Evolutionary conservation across 2,329 filamentous ascomycete species (phyloP), one percentile per base, ranked within the genome.

Genomic region (Aspergillus niger): DNA sequence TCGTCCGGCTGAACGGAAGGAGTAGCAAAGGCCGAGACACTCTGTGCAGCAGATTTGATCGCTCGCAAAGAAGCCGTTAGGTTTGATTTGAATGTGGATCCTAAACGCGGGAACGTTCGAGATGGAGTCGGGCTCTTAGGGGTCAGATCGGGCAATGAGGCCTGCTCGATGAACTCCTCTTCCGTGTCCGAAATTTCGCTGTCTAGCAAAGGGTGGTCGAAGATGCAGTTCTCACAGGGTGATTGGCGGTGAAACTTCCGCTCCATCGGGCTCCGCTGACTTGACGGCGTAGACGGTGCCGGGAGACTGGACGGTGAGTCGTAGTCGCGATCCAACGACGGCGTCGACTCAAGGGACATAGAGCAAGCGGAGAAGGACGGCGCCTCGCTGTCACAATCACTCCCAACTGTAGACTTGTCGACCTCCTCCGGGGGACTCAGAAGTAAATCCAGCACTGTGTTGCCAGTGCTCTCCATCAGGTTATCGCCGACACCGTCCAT

Each of bases 51-150:
- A 6, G 83, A 83, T 72, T 85, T 87, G 54, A 89, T 80, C 3
- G 84, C 85, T 62, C 85, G 83, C 20, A 89, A 72, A 0, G 86
- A 88, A 2, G 85, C 83, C 0, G 86, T 88, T 47, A 89, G 76
- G 62, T 88, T 88, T 0, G 86, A 89, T 63, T 85, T 87, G 75
- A 88, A 85, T 1, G 80, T 82, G 17, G 77, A 78, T 54, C 76
- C 76, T 4, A 80, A 64, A 57, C 80, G 80, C 48, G 80, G 78
- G 41, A 75, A 65, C 68, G 70, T 62, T 66, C 73, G 61, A 66
- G 73, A 61, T 64, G 69, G 39, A 67, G 59, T 72, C 72, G 51
- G 53, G 56, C 62, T 44, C 65, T 72, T 39, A 58, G 53, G 63
- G 58, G 3, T 51, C 51, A 54, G 3, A 59, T 50, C 24, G 66